phyloP scores from a whole-genome alignment of 768 basidiomycete genomes.

The Lactarius hatsudake region DNA sequence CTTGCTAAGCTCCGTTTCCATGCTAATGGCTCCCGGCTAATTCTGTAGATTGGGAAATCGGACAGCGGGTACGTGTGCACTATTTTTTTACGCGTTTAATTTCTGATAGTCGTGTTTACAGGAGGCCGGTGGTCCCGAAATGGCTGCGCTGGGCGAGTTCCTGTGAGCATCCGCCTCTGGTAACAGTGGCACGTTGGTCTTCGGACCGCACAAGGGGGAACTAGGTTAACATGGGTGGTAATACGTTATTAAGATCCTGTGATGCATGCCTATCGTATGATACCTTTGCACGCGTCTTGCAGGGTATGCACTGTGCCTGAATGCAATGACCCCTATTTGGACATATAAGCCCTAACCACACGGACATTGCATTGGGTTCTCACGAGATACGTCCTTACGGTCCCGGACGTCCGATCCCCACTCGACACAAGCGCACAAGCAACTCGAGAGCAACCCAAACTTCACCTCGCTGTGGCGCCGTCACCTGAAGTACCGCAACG shows the following conservation, averaged over 20 bases:
- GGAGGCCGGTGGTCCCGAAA: constrained; percentile 81
- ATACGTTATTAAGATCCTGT: not conserved
- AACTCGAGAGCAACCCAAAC: no score
- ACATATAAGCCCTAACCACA: not conserved
- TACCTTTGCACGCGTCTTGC: not conserved
- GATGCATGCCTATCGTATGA: not conserved
- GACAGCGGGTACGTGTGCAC: constrained; percentile 55
- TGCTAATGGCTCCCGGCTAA: not conserved
- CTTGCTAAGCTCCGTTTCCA: not conserved
- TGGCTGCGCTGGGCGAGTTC: constrained; percentile 76
- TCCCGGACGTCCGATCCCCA: no score
- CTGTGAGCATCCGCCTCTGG: constrained; percentile 41
- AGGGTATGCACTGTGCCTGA: not conserved
- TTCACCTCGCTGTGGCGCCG: no score
- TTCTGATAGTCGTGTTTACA: constrained; percentile 28
- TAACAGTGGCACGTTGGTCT: not conserved
- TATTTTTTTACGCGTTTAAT: not conserved
- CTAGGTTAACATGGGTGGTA: not conserved
- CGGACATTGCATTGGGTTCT: no score
- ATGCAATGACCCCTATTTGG: not conserved
- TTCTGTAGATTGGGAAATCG: constrained; percentile 86
- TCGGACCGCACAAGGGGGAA: not conserved
- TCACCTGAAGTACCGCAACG: no score
- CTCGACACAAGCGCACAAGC: no score
- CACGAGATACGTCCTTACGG: no score